These are phyloP conservation scores for Pichia inconspicua DNA, from an alignment of 1,139 yeast species.

Conservation along the genomic window DNA sequence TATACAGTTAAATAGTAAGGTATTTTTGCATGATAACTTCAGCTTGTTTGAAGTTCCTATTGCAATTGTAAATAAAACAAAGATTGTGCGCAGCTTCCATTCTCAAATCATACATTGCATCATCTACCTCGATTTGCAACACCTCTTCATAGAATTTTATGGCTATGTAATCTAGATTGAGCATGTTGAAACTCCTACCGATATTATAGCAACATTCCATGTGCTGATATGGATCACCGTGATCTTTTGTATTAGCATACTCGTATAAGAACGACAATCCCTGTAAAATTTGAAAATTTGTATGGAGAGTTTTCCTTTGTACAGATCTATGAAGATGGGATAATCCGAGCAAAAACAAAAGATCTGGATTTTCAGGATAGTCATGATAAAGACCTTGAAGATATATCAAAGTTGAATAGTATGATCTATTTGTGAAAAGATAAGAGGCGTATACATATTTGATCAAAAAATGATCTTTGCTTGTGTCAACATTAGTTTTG, in stretches of 20 bases:
- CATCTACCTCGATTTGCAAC: constrained; percentile 31
- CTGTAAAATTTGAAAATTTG: constrained; percentile 82
- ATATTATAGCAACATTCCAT: constrained; percentile 81
- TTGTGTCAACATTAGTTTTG: constrained; percentile 37
- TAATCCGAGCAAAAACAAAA: constrained; percentile 66
- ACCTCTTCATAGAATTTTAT: constrained; percentile 64
- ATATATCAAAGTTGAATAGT: constrained; percentile 68
- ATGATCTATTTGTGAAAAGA: constrained; percentile 76
- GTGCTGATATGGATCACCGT: constrained; percentile 41
- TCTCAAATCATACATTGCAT: constrained; percentile 43
- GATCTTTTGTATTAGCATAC: constrained; percentile 44
- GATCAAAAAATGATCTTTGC: constrained; percentile 59
- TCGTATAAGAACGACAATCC: constrained; percentile 74
- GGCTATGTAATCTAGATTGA: constrained; percentile 72
- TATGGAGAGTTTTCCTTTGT: constrained; percentile 78
- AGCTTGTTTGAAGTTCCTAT: constrained; percentile 66
- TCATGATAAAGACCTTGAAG: constrained; percentile 54
- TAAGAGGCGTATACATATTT: constrained; percentile 73
- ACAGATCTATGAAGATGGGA: constrained; percentile 87
- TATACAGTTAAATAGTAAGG: constrained; percentile 17
- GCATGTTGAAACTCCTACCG: constrained; percentile 77
- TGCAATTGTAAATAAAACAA: constrained; percentile 61
- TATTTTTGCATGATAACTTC: constrained; percentile 55
- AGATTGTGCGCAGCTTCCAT: constrained; percentile 83
- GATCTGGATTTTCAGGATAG: constrained; percentile 68